phyloP scores from a whole-genome alignment of 345 rosid species.

The Corymbia maculata region DNA sequence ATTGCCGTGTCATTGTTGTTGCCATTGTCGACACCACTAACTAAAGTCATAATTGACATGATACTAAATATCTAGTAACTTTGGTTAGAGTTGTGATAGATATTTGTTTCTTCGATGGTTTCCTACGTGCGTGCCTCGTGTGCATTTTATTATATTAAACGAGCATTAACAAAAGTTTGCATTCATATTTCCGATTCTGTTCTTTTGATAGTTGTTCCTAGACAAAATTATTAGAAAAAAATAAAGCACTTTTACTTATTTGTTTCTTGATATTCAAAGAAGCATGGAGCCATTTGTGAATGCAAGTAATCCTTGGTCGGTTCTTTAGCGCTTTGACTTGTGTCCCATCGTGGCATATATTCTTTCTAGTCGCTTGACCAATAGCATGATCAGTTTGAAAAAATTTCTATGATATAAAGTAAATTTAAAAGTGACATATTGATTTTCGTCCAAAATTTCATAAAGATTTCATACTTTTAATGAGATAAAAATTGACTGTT shows the following conservation, averaged over 20 bases:
- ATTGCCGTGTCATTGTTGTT: not conserved
- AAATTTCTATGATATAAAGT: not conserved
- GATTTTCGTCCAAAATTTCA: not conserved
- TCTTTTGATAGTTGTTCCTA: not conserved
- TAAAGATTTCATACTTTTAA: not conserved
- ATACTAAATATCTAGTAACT: too few relatives aligned
- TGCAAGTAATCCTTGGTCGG: not conserved
- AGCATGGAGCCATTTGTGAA: not conserved
- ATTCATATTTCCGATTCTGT: not conserved
- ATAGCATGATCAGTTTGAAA: not conserved
- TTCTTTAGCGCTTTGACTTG: not conserved
- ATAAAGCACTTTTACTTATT: not conserved
- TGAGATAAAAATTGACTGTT: not conserved
- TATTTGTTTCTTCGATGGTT: not conserved
- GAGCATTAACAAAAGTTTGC: not conserved
- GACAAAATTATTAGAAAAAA: not conserved
- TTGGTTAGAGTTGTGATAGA: too few relatives aligned
- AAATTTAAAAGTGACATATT: not conserved
- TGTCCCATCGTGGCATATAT: not conserved
- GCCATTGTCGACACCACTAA: not conserved
- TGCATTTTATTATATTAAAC: not conserved
- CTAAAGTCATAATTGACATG: too few relatives aligned
- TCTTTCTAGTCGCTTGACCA: not conserved
- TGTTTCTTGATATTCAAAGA: not conserved
- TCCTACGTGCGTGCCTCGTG: not conserved